These are phyloP conservation scores for Tylopilus plumbeoviolaceoides DNA, from an alignment of 768 basidiomycete species.

Conservation along the genomic window DNA sequence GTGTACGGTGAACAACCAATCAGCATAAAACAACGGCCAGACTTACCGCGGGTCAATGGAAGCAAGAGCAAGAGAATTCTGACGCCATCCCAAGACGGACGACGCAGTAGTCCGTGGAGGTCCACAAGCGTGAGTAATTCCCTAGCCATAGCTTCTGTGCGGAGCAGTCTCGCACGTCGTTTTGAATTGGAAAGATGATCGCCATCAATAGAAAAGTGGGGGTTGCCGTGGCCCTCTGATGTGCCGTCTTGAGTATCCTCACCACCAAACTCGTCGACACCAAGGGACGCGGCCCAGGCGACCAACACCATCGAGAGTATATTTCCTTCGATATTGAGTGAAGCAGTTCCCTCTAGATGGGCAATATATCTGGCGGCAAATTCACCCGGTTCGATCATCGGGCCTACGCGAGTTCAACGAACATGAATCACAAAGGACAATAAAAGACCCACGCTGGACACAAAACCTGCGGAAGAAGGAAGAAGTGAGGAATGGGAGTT, in stretches of 20 bases:
- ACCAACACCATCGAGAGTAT: conserved; percentile 78
- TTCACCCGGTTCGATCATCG: conserved; percentile 77
- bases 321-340: conserved; percentile 68
- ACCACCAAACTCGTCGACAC: conserved; percentile 73
- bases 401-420: conserved; percentile 48
- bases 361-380: conserved; percentile 71
- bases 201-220: conserved; percentile 15
- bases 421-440: neutral
- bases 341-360: conserved; percentile 56
- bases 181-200: conserved; percentile 33
- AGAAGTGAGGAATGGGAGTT: conserved; percentile 76
- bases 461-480: conserved; percentile 83
- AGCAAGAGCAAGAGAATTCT: conserved; percentile 72
- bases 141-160: conserved; percentile 63
- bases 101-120: conserved; percentile 69
- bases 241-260: conserved; percentile 29
- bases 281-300: conserved; percentile 88
- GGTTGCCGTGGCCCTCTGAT: conserved; percentile 2
- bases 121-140: conserved; percentile 82
- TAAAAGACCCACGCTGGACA: conserved; percentile 63
- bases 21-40: neutral
- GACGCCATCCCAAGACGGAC: conserved; percentile 85
- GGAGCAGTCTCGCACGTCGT: conserved; percentile 46
- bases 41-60: conserved; percentile 80
- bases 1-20: conserved; percentile 5